Evolutionary conservation across 208 protist genomes (phyloP).

Genomic region (Leptomonas pyrrhocoris): DNA sequence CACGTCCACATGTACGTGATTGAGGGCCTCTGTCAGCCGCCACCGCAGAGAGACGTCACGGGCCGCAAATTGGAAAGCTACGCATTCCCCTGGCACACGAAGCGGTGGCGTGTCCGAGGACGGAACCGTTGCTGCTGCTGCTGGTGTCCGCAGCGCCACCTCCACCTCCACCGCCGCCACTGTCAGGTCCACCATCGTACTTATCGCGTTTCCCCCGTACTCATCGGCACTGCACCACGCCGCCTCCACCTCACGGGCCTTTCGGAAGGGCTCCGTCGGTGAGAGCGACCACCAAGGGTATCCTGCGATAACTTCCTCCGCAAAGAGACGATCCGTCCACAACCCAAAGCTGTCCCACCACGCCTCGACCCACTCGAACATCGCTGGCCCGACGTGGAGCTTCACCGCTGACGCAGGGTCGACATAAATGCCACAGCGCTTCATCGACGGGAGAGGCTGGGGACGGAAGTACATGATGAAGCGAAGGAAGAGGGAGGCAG

Average conservation of each 20-base stretch:
- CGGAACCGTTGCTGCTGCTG: not conserved
- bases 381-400: constrained; percentile 8
- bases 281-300: constrained; percentile 26
- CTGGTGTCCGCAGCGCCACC: constrained; percentile 2
- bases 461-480: constrained; percentile 15
- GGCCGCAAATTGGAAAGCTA: constrained; percentile 14
- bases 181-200: constrained; percentile 2
- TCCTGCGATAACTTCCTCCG: constrained; percentile 18
- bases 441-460: constrained; percentile 20
- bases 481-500: constrained; percentile 18
- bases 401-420: constrained; percentile 6
- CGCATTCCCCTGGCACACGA: not conserved
- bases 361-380: constrained; percentile 29
- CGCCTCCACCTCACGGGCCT: not conserved
- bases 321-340: constrained; percentile 31
- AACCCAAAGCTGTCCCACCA: constrained; percentile 31
- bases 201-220: constrained; percentile 1
- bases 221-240: constrained; percentile 4
- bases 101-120: not conserved
- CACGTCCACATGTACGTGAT: constrained; percentile 1
- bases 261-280: not conserved
- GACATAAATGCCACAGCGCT: constrained; percentile 11
- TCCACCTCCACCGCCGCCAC: constrained; percentile 1
- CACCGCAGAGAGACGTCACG: constrained; percentile 8
- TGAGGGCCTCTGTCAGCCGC: constrained; percentile 20